Conservation (phyloP, 306 rosid species). For the Vachellia pachyceras region DNA sequence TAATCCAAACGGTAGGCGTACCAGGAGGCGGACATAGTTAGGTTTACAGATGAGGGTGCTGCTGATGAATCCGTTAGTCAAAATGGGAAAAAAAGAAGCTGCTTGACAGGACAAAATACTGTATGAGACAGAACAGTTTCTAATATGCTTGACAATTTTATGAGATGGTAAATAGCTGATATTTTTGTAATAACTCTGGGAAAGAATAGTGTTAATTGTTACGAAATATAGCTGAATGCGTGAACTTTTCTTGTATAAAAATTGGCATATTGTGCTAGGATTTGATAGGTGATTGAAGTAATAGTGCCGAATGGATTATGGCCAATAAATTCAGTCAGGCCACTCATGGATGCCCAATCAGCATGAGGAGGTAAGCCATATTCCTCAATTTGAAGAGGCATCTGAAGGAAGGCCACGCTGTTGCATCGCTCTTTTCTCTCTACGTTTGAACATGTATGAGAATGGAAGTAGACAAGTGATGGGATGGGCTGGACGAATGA, state of each 20-base stretch:
- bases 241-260: neutral
- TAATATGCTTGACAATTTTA: slow-evolving; percentile 44
- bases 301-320: neutral
- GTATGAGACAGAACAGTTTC: slow-evolving; percentile 45
- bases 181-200: slow-evolving; percentile 18
- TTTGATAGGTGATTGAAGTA: neutral
- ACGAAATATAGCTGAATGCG: neutral
- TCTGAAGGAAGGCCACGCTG: too few species aligned
- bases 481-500: too few species aligned
- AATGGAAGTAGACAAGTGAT: too few species aligned
- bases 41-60: slow-evolving; percentile 13
- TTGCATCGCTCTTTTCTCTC: too few species aligned
- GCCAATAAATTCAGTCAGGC: neutral
- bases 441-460: too few species aligned
- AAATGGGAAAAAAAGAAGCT: neutral
- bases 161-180: slow-evolving; percentile 44
- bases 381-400: too few species aligned
- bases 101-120: slow-evolving; percentile 1
- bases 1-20: slow-evolving; percentile 70
- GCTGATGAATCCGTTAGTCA: neutral
- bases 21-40: slow-evolving; percentile 63
- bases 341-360: too few species aligned
- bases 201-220: slow-evolving; percentile 7
- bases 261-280: neutral
- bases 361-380: too few species aligned